Base-by-base conservation (phyloP, 2,329 filamentous ascomycete genomes). In the Elsinoe perseae region DNA sequence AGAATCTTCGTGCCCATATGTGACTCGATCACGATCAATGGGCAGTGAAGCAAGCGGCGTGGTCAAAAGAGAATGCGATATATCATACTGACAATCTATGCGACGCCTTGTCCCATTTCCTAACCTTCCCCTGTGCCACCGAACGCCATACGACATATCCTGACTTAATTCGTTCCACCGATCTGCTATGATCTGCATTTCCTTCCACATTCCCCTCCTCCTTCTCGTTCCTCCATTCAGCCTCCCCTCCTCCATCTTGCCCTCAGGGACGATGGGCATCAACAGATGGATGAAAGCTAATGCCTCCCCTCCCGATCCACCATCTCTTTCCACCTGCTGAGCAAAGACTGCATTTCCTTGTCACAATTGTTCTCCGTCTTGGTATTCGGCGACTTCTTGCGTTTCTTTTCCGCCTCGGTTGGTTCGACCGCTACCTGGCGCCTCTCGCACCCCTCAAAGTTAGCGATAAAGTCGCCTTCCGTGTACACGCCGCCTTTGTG, bases 381-480 rank as follows among this genome's bases (percentile, higher is more conserved):
- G 57, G 58, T 66, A 62, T 75, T 70, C 48, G 70, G 81, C n/a
- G 76, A 71, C 43, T 77, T 75, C 63, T 91, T 83, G 68, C 92
- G 86, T 54, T 80, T 79, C 60, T 23, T 32, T 42, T 56, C 36
- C 40, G 30, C 38, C 25, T 40, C 23, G 85, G 82, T 69, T 91
- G 95, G 59, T 79, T 81, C 50, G 80, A 72, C 52, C 61, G 70
- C 44, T 61, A 93, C 97, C 61, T 80, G 82, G 50, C 81, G 74
- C 50, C 61, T 61, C 34, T 82, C 79, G 70, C 93, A 98, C 54
- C 82, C 84, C 20, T 82, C 76, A 64, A 97, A 88, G 58, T 85
- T 82, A 59, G 95, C 82, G 1, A 95, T 79, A 57, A 97, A 84
- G 67, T 97, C 91, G 28, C 90, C 92, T 7, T 91, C 83, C 66